Evolutionary conservation across 495 filamentous ascomycete species (phyloP).

Genomic region (Penicillium pulvis): DNA sequence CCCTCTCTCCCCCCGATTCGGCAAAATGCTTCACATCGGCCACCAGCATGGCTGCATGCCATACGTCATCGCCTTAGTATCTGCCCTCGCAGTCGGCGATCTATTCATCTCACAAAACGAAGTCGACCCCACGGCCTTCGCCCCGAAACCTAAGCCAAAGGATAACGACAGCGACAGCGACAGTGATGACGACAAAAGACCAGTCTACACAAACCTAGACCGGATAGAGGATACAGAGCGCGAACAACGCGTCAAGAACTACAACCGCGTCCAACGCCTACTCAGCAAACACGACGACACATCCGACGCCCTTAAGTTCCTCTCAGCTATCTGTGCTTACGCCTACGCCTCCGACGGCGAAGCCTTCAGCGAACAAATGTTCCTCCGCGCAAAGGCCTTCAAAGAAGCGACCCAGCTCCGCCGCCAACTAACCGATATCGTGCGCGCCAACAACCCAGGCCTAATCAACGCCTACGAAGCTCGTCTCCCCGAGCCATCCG

Average conservation of each 20-base stretch:
- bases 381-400: constrained; percentile 81
- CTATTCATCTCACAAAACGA: constrained; percentile 86
- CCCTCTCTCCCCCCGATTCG: constrained; percentile 86
- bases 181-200: constrained; percentile 22
- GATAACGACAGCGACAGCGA: constrained; percentile 39
- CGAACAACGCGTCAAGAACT: constrained; percentile 66
- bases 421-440: constrained; percentile 76
- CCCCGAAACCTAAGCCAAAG: constrained; percentile 10
- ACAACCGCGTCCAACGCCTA: constrained; percentile 72
- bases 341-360: constrained; percentile 72
- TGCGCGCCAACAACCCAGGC: constrained; percentile 71
- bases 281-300: constrained; percentile 80
- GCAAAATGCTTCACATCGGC: constrained; percentile 86
- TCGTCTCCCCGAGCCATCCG: constrained; percentile 67
- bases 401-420: constrained; percentile 84
- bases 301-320: constrained; percentile 86
- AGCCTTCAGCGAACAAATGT: constrained; percentile 76
- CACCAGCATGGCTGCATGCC: constrained; percentile 80
- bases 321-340: constrained; percentile 81
- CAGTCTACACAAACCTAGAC: constrained; percentile 64
- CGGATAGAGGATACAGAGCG: constrained; percentile 68
- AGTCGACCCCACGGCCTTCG: constrained; percentile 52
- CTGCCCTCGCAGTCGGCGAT: constrained; percentile 84
- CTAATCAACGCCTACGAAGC: constrained; percentile 60
- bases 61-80: constrained; percentile 86